A percentile compares a stretch with the other conserved stretches of the same genome.
Evolutionary conservation across 495 filamentous ascomycete genomes (phyloP).

Genomic region (Penicillium ochrochloron): DNA sequence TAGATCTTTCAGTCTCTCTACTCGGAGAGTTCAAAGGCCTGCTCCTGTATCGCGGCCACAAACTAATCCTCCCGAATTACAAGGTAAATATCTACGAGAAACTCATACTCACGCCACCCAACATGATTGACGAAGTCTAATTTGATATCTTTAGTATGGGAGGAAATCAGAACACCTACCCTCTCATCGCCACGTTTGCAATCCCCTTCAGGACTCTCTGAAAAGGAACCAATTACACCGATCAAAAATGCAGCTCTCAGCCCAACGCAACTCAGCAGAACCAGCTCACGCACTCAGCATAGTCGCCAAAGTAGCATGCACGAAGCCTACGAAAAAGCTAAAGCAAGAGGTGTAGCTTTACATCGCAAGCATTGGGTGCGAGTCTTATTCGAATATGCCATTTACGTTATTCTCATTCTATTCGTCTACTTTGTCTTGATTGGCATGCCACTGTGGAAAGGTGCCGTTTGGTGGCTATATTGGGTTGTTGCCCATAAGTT

Average conservation of each 20-base stretch:
- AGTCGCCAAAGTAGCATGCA: constrained; percentile 24
- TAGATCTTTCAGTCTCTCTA: constrained; percentile 27
- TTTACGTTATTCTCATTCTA: constrained; percentile 36
- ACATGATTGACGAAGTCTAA: not conserved
- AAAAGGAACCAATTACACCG: constrained; percentile 27
- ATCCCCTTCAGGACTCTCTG: constrained; percentile 4
- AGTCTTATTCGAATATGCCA: constrained; percentile 40
- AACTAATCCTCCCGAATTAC: constrained; percentile 26
- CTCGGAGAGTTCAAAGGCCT: constrained; percentile 20
- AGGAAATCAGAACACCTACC: constrained; percentile 11
- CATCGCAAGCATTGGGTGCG: constrained; percentile 42
- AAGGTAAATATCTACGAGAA: constrained; percentile 13
- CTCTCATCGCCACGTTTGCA: constrained; percentile 10
- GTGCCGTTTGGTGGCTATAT: constrained; percentile 48
- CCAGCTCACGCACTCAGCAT: constrained; percentile 13
- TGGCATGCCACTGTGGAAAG: constrained; percentile 48
- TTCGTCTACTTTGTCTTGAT: constrained; percentile 48
- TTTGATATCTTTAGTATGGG: constrained; percentile 15
- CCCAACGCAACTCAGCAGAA: constrained; percentile 11
- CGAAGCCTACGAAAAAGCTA: constrained; percentile 33
- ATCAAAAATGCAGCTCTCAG: constrained; percentile 20
- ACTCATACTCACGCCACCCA: not conserved
- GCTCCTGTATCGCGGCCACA: constrained; percentile 18
- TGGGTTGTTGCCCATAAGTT: constrained; percentile 43
- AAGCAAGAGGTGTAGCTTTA: constrained; percentile 33